phyloP scores from a whole-genome alignment of 805 yeast genomes.

The Jamesozyma lodderae region DNA sequence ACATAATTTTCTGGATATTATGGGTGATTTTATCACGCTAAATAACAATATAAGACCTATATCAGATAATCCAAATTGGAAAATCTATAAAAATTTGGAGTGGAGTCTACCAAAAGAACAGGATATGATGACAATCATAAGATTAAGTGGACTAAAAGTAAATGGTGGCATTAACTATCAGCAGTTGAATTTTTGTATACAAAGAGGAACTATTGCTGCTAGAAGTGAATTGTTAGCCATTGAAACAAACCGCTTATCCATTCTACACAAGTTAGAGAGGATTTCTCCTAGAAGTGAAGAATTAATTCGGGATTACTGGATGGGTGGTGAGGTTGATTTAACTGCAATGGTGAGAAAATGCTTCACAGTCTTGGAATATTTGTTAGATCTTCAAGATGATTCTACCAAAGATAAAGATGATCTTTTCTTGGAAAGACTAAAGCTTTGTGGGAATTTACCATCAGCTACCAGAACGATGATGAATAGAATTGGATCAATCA shows the following conservation, averaged over 20 bases:
- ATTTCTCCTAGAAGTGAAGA: constrained; percentile 17
- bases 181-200: constrained; percentile 41
- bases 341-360: constrained; percentile 17
- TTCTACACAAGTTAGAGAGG: constrained; percentile 11
- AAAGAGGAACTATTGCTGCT: constrained; percentile 45
- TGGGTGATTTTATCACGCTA: constrained; percentile 52
- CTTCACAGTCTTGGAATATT: constrained; percentile 8
- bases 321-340: constrained; percentile 22
- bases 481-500: constrained; percentile 1
- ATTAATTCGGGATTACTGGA: constrained; percentile 19
- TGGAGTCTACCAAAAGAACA: constrained; percentile 37
- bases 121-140: constrained; percentile 37
- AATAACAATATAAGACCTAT: constrained; percentile 16
- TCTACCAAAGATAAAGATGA: too few relatives aligned
- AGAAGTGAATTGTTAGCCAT: constrained; percentile 35
- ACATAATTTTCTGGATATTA: constrained; percentile 49
- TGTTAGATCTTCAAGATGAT: too few relatives aligned
- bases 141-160: constrained; percentile 29
- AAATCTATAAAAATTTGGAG: constrained; percentile 20
- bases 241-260: constrained; percentile 7
- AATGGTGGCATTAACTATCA: constrained; percentile 26
- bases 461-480: neutral
- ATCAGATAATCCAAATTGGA: constrained; percentile 7
- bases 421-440: too few relatives aligned
- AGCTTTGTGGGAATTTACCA: constrained; percentile 19